These are phyloP conservation scores for Cryphonectria naterciae DNA, from an alignment of 2,329 filamentous ascomycete species.

Conservation along the genomic window DNA sequence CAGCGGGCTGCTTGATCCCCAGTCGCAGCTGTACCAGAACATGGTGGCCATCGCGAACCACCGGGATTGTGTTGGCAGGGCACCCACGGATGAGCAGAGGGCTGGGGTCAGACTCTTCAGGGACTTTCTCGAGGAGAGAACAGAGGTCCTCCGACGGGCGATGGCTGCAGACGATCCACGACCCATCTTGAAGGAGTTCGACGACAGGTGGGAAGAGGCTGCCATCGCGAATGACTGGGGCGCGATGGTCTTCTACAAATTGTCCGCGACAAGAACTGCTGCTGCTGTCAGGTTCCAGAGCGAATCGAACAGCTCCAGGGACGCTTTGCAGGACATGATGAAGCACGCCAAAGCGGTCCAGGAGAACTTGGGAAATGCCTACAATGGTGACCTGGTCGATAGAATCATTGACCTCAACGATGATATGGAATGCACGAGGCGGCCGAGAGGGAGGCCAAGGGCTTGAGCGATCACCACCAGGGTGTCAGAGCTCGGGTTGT, in stretches of 20 bases:
- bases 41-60: background rate
- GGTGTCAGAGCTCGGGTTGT: too few relatives aligned
- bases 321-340: slow-evolving; percentile 2
- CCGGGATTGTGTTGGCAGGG: background rate
- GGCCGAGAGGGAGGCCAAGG: background rate
- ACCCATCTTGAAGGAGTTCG: background rate
- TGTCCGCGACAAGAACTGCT: background rate
- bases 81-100: background rate
- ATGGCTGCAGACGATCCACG: background rate
- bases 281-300: background rate
- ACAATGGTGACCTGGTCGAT: slow-evolving; percentile 1
- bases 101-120: background rate
- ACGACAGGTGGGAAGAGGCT: background rate
- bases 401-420: slow-evolving; percentile 1
- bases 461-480: background rate
- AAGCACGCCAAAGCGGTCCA: background rate
- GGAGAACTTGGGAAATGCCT: background rate
- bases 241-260: background rate
- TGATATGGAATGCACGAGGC: background rate
- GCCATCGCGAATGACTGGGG: slow-evolving; percentile 4
- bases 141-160: background rate
- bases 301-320: background rate
- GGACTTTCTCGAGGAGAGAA: slow-evolving; percentile 1
- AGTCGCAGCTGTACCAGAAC: background rate
- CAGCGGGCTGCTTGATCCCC: background rate